phyloP scores from a whole-genome alignment of 2,329 filamentous ascomycete genomes.

The Penicillium crustosum region DNA sequence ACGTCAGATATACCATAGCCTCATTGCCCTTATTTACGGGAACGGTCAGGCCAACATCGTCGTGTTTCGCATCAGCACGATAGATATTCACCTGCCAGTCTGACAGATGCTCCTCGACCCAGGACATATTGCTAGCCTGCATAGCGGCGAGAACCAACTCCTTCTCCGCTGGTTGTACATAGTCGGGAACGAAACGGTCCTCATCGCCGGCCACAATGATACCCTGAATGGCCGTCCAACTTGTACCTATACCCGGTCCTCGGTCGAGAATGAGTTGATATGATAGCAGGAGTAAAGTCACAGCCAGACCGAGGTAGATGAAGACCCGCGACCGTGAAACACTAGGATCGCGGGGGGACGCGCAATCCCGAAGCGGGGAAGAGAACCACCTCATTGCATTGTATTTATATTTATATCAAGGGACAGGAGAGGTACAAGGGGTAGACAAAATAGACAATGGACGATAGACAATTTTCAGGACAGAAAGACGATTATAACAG shows the following conservation, averaged over 20 bases:
- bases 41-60: slow-evolving; percentile 39
- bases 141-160: slow-evolving; percentile 27
- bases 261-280: slow-evolving; percentile 24
- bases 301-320: slow-evolving; percentile 17
- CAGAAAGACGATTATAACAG: neutral
- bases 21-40: slow-evolving; percentile 52
- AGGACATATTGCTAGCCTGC: slow-evolving; percentile 23
- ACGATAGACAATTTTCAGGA: neutral
- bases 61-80: slow-evolving; percentile 40
- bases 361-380: neutral
- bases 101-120: slow-evolving; percentile 20
- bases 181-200: neutral
- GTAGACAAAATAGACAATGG: neutral
- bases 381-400: slow-evolving; percentile 9
- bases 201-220: neutral
- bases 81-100: slow-evolving; percentile 37
- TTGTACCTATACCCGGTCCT: slow-evolving; percentile 4
- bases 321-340: slow-evolving; percentile 14
- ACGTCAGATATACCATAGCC: slow-evolving; percentile 53
- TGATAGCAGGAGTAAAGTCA: slow-evolving; percentile 16
- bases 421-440: neutral
- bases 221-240: slow-evolving; percentile 2
- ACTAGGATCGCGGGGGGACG: neutral
- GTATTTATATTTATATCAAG: neutral
- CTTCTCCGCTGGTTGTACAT: slow-evolving; percentile 5